phyloP scores from a whole-genome alignment of 768 basidiomycete genomes.

The Termitomyces sp. region DNA sequence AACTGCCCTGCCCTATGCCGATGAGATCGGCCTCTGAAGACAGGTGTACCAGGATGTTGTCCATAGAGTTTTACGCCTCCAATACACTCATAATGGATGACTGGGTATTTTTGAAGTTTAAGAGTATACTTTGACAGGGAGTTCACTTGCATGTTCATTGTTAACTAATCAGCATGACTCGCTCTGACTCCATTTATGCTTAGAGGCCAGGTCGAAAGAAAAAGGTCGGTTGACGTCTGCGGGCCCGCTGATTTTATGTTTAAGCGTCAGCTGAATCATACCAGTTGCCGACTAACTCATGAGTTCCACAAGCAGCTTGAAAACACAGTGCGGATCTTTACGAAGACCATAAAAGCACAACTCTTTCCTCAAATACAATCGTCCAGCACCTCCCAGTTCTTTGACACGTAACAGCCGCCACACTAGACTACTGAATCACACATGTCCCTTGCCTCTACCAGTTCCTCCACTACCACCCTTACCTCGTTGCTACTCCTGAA shows the following conservation, averaged over 20 bases:
- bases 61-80: constrained; percentile 18
- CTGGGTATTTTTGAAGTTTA: constrained; percentile 8
- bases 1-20: constrained; percentile 72
- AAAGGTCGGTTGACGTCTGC: background rate
- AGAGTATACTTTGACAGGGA: background rate
- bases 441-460: constrained; percentile 11
- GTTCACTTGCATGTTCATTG: background rate
- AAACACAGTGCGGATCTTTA: background rate
- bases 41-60: constrained; percentile 13
- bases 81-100: constrained; percentile 14
- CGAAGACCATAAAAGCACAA: background rate
- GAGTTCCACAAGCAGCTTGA: background rate
- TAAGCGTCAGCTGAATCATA: background rate
- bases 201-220: background rate
- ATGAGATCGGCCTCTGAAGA: constrained; percentile 74
- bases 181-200: background rate
- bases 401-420: background rate
- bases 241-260: background rate
- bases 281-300: background rate
- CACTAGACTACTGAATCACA: background rate
- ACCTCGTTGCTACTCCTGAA: background rate
- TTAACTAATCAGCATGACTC: background rate
- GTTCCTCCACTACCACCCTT: constrained; percentile 11
- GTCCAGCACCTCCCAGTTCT: background rate
- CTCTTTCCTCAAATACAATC: background rate